Percentiles rank a stretch among this genome's conserved stretches.
Evolutionary conservation across 73 alveolate genomes (phyloP).

Genomic region (Durusdinium trenchii): DNA sequence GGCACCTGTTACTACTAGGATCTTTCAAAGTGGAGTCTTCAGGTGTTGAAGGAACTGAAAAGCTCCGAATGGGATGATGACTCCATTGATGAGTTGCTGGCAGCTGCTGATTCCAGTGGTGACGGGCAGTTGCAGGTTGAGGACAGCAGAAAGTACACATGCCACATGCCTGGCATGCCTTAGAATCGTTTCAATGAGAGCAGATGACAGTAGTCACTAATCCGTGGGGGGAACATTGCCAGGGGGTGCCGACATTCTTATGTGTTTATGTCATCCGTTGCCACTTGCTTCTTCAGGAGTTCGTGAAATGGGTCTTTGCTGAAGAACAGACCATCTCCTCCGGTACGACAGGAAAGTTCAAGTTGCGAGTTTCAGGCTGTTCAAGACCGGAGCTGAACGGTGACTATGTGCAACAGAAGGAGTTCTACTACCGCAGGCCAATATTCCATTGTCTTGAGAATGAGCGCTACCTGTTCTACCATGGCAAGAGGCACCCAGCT

Average conservation of each 20-base stretch:
- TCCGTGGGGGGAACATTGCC: too few species aligned
- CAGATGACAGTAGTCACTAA: too few species aligned
- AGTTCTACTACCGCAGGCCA: constrained; percentile 7
- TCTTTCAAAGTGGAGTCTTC: not conserved
- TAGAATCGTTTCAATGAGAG: too few species aligned
- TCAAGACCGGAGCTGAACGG: constrained; percentile 39
- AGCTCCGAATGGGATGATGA: constrained; percentile 17
- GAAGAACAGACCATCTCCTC: not conserved
- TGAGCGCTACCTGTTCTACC: constrained; percentile 2
- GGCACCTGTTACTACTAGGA: not conserved
- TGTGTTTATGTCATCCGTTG: too few species aligned
- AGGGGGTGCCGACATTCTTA: too few species aligned
- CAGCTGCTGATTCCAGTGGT: not conserved
- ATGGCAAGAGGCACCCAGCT: not conserved
- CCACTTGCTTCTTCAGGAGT: not conserved
- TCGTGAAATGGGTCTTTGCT: constrained; percentile 22
- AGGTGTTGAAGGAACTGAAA: constrained; percentile 19
- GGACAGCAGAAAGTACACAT: too few species aligned
- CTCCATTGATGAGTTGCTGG: constrained; percentile 25
- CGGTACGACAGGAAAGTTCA: not conserved
- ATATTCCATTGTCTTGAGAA: constrained; percentile 6
- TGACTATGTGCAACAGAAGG: not conserved
- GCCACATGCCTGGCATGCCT: too few species aligned
- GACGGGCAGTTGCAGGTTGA: constrained; percentile 25
- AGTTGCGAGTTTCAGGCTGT: not conserved